These are phyloP conservation scores for Neodidymelliopsis sp. DNA, from an alignment of 2,329 filamentous ascomycete genomes.

Conservation along the genomic window DNA sequence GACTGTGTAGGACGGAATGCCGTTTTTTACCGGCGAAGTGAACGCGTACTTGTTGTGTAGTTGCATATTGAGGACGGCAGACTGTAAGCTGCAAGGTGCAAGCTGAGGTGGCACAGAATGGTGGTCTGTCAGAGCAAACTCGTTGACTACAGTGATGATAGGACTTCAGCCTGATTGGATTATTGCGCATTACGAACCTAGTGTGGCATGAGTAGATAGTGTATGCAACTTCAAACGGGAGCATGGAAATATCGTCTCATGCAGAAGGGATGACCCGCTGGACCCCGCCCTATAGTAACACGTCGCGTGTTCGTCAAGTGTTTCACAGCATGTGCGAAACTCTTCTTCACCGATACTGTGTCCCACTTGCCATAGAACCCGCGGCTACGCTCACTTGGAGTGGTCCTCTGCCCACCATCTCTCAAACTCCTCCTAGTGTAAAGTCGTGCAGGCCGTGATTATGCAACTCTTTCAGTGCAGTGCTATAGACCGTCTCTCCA, in stretches of 20 bases:
- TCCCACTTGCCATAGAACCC: neutral
- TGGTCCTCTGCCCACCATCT: conserved; percentile 43
- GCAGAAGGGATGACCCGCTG: neutral
- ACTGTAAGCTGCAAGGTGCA: neutral
- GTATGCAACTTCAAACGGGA: neutral
- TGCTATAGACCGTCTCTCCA: neutral
- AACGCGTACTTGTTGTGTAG: neutral
- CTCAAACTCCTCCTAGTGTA: conserved; percentile 31
- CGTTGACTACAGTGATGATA: too few relatives aligned
- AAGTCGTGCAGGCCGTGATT: conserved; percentile 27
- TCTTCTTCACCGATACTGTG: neutral
- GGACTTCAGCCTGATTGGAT: too few relatives aligned
- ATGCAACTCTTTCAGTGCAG: conserved; percentile 5
- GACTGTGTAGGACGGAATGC: neutral
- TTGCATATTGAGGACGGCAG: neutral
- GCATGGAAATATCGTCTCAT: neutral
- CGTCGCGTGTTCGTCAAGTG: conserved; percentile 17
- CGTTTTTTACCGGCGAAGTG: neutral
- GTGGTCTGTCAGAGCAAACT: too few relatives aligned
- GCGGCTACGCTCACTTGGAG: neutral
- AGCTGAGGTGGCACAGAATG: neutral
- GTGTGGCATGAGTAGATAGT: too few relatives aligned
- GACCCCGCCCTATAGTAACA: conserved; percentile 9
- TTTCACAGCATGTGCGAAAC: conserved; percentile 21
- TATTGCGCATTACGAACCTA: neutral